Evolutionary conservation across 2,329 filamentous ascomycete genomes (phyloP).

Genomic region (Raffaelea deltoideospora): DNA sequence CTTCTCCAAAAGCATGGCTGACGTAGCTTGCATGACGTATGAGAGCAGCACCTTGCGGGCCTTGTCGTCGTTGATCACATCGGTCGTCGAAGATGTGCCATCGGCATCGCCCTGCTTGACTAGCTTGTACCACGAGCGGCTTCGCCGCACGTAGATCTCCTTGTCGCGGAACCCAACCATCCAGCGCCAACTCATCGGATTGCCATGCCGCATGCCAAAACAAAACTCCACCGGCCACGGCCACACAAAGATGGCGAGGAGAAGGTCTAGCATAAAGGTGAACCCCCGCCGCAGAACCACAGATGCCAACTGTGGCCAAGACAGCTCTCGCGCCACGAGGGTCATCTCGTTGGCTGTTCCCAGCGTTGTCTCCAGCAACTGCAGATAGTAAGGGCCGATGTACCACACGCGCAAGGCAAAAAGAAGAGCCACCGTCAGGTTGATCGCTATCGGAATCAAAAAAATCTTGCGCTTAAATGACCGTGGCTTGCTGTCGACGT

Average conservation of each 20-base stretch:
- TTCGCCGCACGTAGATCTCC: slow-evolving; percentile 71
- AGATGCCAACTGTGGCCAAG: slow-evolving; percentile 39
- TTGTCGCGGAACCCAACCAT: slow-evolving; percentile 59
- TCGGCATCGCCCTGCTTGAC: too few relatives aligned
- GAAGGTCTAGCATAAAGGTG: slow-evolving; percentile 60
- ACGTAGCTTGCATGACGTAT: slow-evolving; percentile 53
- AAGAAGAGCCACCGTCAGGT: slow-evolving; percentile 47
- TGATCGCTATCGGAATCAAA: slow-evolving; percentile 61
- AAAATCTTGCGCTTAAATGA: slow-evolving; percentile 75
- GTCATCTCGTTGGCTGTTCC: slow-evolving; percentile 52
- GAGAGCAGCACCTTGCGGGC: slow-evolving; percentile 43
- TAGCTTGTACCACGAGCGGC: slow-evolving; percentile 54
- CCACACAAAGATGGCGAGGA: slow-evolving; percentile 52
- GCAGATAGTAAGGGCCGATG: slow-evolving; percentile 59
- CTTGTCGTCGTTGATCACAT: slow-evolving; percentile 32
- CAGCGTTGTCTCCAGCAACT: slow-evolving; percentile 46
- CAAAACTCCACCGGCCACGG: slow-evolving; percentile 64
- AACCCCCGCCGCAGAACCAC: slow-evolving; percentile 44
- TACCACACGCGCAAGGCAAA: slow-evolving; percentile 54
- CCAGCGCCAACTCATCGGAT: slow-evolving; percentile 59
- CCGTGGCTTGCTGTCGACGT: slow-evolving; percentile 58
- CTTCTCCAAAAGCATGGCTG: slow-evolving; percentile 54
- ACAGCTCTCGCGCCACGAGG: slow-evolving; percentile 40
- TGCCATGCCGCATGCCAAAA: slow-evolving; percentile 39
- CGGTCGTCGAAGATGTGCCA: slow-evolving; percentile 8